Percentiles rank a stretch among this genome's conserved stretches.
These are phyloP conservation scores for Beverwykella pulmonaria DNA, from an alignment of 495 filamentous ascomycete genomes.

Conservation along the genomic window DNA sequence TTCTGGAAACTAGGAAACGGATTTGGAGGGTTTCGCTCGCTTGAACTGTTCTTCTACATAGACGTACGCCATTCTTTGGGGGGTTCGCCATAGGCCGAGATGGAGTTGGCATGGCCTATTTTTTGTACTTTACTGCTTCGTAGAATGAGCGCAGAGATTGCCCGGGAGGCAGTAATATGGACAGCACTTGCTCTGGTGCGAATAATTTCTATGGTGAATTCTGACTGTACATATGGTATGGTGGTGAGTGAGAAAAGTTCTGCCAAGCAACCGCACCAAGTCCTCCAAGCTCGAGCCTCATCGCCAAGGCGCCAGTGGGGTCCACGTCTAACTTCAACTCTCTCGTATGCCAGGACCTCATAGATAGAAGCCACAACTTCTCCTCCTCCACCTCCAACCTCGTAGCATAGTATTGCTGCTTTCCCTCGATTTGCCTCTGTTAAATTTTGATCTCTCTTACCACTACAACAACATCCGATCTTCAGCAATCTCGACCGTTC, in stretches of 20 bases:
- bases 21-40: neutral
- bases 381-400: neutral
- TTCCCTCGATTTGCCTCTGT: neutral
- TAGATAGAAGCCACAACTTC: neutral
- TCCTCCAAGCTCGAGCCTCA: neutral
- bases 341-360: neutral
- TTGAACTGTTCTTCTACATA: neutral
- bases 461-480: neutral
- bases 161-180: constrained; percentile 3
- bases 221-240: no score
- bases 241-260: no score
- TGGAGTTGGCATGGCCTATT: neutral
- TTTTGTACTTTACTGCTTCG: constrained; percentile 7
- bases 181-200: neutral
- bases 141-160: neutral
- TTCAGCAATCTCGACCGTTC: neutral
- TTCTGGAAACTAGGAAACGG: neutral
- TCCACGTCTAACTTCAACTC: neutral
- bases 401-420: neutral
- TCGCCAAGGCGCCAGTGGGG: neutral
- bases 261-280: no score
- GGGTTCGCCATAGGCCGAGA: neutral
- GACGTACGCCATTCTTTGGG: neutral
- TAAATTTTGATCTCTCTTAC: neutral
- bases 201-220: no score